Conservation (phyloP, 2,329 filamentous ascomycete genomes). For the Alternaria arborescens region DNA sequence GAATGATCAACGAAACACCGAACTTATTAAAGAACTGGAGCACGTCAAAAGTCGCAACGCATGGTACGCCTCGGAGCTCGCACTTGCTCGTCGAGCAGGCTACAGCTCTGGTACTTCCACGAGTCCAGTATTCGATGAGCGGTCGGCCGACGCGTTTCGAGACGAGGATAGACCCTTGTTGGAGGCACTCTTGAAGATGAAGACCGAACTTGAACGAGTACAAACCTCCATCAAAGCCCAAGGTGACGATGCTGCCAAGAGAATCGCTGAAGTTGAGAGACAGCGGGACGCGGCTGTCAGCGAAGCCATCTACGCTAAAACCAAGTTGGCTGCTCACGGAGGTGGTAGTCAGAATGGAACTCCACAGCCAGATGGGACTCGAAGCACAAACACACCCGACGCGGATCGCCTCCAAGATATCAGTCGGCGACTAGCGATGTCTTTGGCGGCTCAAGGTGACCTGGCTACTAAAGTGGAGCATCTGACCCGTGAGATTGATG, state of each 20-base stretch:
- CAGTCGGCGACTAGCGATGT: constrained; percentile 80
- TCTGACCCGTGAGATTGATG: constrained; percentile 74
- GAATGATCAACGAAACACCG: constrained; percentile 71
- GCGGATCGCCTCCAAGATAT: constrained; percentile 77
- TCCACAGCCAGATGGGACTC: constrained; percentile 63
- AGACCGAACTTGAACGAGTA: constrained; percentile 85
- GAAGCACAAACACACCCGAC: constrained; percentile 66
- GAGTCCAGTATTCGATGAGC: constrained; percentile 78
- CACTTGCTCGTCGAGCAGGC: constrained; percentile 87
- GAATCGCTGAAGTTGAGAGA: constrained; percentile 92
- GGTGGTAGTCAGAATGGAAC: constrained; percentile 70
- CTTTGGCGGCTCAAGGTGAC: constrained; percentile 80
- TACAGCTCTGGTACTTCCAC: constrained; percentile 77
- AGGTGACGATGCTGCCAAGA: constrained; percentile 81
- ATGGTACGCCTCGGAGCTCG: constrained; percentile 96
- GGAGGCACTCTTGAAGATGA: constrained; percentile 91
- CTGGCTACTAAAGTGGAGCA: constrained; percentile 79
- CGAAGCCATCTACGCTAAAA: constrained; percentile 94
- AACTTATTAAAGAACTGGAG: constrained; percentile 86
- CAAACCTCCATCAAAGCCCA: constrained; percentile 91
- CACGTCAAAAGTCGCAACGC: constrained; percentile 85
- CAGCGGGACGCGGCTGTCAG: constrained; percentile 94
- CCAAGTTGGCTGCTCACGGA: constrained; percentile 84
- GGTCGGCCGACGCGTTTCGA: constrained; percentile 78
- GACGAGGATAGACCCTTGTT: constrained; percentile 93